Conservation (phyloP, 1,139 yeast genomes). For the Debaryomyces coudertii region DNA sequence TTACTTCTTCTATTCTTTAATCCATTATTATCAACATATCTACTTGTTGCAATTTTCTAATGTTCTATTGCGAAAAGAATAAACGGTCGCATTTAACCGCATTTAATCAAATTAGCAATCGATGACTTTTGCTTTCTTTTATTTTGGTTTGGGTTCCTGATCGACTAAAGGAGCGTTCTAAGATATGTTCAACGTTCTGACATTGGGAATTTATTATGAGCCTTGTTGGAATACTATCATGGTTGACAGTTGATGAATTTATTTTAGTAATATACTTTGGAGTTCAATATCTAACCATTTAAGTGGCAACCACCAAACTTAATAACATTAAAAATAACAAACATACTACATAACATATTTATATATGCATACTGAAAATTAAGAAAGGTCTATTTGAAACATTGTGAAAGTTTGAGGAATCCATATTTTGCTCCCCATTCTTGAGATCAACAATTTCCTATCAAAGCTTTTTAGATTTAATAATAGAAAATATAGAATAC, state of each 20-base stretch:
- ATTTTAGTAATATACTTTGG: neutral
- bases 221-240: too few relatives aligned
- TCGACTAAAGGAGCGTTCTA: neutral
- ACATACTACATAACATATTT: too few relatives aligned
- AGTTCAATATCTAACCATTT: too few relatives aligned
- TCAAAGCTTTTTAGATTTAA: neutral
- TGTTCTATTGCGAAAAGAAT: neutral
- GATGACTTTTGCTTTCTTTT: neutral
- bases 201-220: too few relatives aligned
- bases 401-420: neutral
- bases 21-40: neutral
- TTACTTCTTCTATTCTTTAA: neutral
- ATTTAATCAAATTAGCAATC: neutral
- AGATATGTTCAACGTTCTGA: too few relatives aligned
- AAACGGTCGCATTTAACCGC: slow-evolving; percentile 4
- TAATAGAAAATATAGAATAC: neutral
- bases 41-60: neutral
- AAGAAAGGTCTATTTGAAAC: neutral
- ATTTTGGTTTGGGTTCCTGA: neutral
- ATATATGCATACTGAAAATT: too few relatives aligned
- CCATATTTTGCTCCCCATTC: neutral
- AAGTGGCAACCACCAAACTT: too few relatives aligned
- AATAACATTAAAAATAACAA: too few relatives aligned
- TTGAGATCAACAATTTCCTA: neutral
- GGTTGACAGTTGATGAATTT: neutral